Percentiles rank a stretch among this genome's conserved stretches.
phyloP scores from a whole-genome alignment of 2,329 filamentous ascomycete species.

The Colletotrichum tofieldiae region DNA sequence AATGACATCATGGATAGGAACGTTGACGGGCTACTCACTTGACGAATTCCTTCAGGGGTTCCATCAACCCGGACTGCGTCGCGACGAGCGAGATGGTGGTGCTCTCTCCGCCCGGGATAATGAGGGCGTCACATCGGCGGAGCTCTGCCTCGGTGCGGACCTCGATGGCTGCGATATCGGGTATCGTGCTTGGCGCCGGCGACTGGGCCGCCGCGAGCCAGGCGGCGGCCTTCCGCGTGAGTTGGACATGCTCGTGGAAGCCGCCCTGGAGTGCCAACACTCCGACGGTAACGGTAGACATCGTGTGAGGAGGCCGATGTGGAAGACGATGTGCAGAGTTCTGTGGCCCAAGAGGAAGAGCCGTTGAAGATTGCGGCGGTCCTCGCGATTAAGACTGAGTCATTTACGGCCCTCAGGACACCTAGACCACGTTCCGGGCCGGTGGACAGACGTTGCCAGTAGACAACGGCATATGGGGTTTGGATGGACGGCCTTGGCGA shows the following conservation, averaged over 20 bases:
- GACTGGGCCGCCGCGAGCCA: constrained; percentile 54
- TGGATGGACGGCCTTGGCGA: constrained; percentile 23
- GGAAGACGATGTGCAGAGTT: not conserved
- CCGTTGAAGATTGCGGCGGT: not conserved
- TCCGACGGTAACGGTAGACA: constrained; percentile 64
- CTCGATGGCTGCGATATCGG: constrained; percentile 74
- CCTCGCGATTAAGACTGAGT: constrained; percentile 31
- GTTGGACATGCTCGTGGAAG: constrained; percentile 88
- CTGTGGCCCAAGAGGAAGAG: not conserved
- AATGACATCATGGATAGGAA: constrained; percentile 16
- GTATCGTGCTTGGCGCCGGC: constrained; percentile 44
- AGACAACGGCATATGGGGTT: not conserved
- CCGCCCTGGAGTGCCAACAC: constrained; percentile 89
- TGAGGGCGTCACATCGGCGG: constrained; percentile 81
- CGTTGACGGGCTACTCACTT: constrained; percentile 72
- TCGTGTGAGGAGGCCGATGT: not conserved
- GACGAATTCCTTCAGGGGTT: constrained; percentile 90
- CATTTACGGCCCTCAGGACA: constrained; percentile 10
- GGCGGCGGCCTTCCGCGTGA: constrained; percentile 79
- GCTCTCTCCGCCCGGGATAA: constrained; percentile 95
- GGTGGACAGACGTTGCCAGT: not conserved
- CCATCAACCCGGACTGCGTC: constrained; percentile 83
- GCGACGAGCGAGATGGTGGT: constrained; percentile 94
- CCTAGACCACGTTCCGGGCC: constrained; percentile 10
- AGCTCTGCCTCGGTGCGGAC: constrained; percentile 85